Evolutionary conservation across 257 asterid species (phyloP).

Genomic region (Pogostemon cablin): DNA sequence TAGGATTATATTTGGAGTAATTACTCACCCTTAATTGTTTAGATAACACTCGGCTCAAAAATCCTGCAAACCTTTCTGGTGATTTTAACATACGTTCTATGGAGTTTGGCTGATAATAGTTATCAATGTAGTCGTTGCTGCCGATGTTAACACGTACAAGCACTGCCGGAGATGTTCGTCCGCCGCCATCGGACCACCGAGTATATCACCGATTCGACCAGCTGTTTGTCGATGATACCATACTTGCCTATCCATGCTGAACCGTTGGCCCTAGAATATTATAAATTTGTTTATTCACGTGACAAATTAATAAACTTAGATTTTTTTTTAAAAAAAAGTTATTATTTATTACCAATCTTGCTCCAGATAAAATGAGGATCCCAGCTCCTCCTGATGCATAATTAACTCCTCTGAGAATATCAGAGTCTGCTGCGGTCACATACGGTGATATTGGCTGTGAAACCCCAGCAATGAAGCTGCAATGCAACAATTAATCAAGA

Average conservation of each 20-base stretch:
- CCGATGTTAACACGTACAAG: constrained; percentile 54
- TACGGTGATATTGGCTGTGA: constrained; percentile 42
- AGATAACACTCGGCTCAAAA: constrained; percentile 33
- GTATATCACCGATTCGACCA: background rate
- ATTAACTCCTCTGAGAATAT: constrained; percentile 50
- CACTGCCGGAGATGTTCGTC: constrained; percentile 41
- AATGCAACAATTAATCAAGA: background rate
- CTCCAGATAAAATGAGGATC: constrained; percentile 51
- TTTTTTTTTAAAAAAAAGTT: background rate
- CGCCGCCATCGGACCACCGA: constrained; percentile 4
- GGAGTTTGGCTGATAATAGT: constrained; percentile 40
- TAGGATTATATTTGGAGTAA: no score
- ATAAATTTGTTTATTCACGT: background rate
- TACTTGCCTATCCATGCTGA: constrained; percentile 40
- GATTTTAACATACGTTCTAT: constrained; percentile 30
- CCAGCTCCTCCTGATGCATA: constrained; percentile 75
- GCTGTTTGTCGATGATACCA: constrained; percentile 36
- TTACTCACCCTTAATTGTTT: constrained; percentile 35
- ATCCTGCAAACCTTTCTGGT: constrained; percentile 45
- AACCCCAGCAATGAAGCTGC: constrained; percentile 55
- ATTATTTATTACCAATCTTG: constrained; percentile 28
- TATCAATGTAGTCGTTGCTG: constrained; percentile 64
- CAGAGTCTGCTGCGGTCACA: constrained; percentile 37
- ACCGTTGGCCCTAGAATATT: constrained; percentile 37
- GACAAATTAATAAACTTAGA: background rate